Evolutionary conservation across 1,139 yeast genomes (phyloP), one percentile per base, ranked within the genome.

Genomic region (Kluyveromyces sp.): DNA sequence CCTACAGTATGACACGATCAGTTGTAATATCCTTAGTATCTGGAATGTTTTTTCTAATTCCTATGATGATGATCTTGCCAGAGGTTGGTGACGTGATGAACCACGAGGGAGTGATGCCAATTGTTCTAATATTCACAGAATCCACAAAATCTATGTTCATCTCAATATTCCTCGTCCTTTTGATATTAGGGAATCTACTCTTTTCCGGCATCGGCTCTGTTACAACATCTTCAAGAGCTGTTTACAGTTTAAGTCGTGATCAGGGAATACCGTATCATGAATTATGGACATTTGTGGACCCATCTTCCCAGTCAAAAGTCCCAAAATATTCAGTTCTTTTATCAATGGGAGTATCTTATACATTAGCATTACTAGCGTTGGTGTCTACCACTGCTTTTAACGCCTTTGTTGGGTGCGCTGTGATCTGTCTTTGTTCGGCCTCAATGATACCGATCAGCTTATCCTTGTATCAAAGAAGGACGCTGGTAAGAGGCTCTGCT

Each of bases 381-480:
- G 66, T 85, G 1, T 83, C 94, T 0, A 68, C 78, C 2, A 76
- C 88, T 3, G 94, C 94, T 1, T 83, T 85, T 65, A 82, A 82
- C 61, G 88, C 95, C 2, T 85, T 85, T 59, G 76, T 86, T 67
- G 94, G 95, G 0, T 82, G 89, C n/a, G 84, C 94, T 3, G 94
- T 86, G 1, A 74, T 85, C 33, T 77, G 89, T 2, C 67, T 85
- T 47, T 80, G 88, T 43, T 70, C 83, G 22, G 87, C 94, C 1
- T 83, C 87, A 52, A 81, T 87, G 2, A 75, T 86, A 9, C 95
- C 95, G 1, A 78, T 86, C 30, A 56, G 81, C 1, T 71, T 82
- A 25, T 73, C 80, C 18, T 61, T 86, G 62, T 57, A 83, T 26
- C 75, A 81, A 52, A 77, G 78, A 42, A 67, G 95, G 43, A 64